These are phyloP conservation scores for Debaryomyces coudertii DNA, from an alignment of 1,139 yeast genomes.

Conservation along the genomic window DNA sequence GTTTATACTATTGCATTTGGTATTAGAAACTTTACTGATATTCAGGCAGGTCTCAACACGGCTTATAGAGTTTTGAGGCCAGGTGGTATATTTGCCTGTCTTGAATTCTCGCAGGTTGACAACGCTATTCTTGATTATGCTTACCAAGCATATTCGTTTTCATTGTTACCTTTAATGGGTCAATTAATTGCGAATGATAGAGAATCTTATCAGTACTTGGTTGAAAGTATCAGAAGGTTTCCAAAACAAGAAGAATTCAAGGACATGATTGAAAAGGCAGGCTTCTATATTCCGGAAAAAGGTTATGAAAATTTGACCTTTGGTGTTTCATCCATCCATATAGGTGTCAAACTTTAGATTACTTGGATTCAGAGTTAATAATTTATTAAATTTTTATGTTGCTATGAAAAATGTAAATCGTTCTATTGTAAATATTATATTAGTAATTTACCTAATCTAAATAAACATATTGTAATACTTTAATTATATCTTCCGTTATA, in stretches of 20 bases:
- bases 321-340: conserved; percentile 95
- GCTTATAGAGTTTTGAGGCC: conserved; percentile 95
- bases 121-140: conserved; percentile 72
- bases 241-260: conserved; percentile 93
- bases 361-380: not conserved
- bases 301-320: conserved; percentile 96
- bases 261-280: conserved; percentile 90
- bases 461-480: conserved; percentile 20
- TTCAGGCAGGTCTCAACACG: conserved; percentile 89
- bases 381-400: conserved; percentile 8
- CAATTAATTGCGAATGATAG: conserved; percentile 93
- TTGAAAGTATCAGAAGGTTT: conserved; percentile 88
- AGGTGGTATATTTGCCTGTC: conserved; percentile 98
- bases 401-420: conserved; percentile 8
- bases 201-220: conserved; percentile 93
- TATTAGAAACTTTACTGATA: conserved; percentile 91
- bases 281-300: conserved; percentile 80
- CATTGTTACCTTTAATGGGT: conserved; percentile 90
- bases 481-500: conserved; percentile 36
- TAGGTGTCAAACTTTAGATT: conserved; percentile 76
- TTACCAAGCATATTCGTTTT: conserved; percentile 88
- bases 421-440: conserved; percentile 20
- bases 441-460: conserved; percentile 14
- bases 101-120: conserved; percentile 92
- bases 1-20: conserved; percentile 97